Conservation (phyloP, 2,329 filamentous ascomycete species). For the Leptographium galeiforme region DNA sequence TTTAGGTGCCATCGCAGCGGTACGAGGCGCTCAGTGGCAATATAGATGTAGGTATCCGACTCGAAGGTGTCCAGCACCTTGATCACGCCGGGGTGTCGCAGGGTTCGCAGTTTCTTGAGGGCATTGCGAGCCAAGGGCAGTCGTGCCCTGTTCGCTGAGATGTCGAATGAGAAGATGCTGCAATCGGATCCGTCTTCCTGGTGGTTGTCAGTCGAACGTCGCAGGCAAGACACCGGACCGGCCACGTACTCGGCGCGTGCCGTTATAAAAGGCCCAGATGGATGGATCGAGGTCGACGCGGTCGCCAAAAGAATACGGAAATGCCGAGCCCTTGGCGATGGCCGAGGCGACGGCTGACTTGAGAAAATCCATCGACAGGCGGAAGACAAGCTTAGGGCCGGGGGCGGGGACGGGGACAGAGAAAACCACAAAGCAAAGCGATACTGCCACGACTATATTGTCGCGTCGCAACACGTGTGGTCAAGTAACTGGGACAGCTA, state of each 20-base stretch:
- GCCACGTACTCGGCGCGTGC: slow-evolving; percentile 62
- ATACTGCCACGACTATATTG: neutral
- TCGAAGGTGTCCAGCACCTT: slow-evolving; percentile 91
- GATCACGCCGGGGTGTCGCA: slow-evolving; percentile 88
- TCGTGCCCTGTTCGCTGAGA: slow-evolving; percentile 63
- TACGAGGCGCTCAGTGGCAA: slow-evolving; percentile 81
- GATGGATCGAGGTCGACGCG: slow-evolving; percentile 84
- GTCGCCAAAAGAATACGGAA: slow-evolving; percentile 88
- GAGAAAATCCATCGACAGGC: slow-evolving; percentile 72
- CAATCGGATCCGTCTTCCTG: slow-evolving; percentile 90
- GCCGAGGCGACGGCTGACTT: slow-evolving; percentile 95
- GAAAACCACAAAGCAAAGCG: neutral
- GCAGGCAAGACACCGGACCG: neutral
- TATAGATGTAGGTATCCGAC: slow-evolving; percentile 92
- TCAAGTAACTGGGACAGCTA: neutral
- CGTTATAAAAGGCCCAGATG: slow-evolving; percentile 94
- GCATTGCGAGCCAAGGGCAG: slow-evolving; percentile 86
- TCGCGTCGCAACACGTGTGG: neutral
- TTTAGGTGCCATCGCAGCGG: slow-evolving; percentile 85
- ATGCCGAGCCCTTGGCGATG: slow-evolving; percentile 86
- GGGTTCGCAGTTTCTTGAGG: slow-evolving; percentile 79
- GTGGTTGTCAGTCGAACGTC: neutral
- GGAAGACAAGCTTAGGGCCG: neutral
- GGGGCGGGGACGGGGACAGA: neutral
- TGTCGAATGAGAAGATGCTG: slow-evolving; percentile 94